Base-by-base conservation (phyloP, 148 eudicot species). In the Diospyros lotus region DNA sequence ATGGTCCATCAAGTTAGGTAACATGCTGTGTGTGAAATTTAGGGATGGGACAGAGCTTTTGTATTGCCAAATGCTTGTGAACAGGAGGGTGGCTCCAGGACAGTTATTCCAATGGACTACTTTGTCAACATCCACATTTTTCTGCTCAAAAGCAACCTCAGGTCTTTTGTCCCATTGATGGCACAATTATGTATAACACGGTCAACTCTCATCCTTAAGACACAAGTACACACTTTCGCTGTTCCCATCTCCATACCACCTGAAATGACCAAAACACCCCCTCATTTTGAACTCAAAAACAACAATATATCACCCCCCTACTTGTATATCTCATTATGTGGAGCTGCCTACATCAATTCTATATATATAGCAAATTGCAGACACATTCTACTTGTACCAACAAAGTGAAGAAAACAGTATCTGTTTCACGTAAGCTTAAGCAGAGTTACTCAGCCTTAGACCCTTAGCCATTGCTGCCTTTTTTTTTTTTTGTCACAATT, bases 231-330 rank as follows among this genome's bases (percentile, higher is more conserved):
- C 38, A 10, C 18, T 18, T 58, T 17, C 41, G 43, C 14, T 11
- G 54, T 18, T 58, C 48, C 9, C 28, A 12, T 13, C 50, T 73
- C 58, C 76, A 54, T 66, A 1, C 6, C 42, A 71, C 51, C 60
- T 55, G 28, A 72, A 78, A 77, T 78, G 44, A 56, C 64, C 15
- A 72, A 56, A 39, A 40, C 72, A 40, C 58, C 50, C 56, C 15
- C 48, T 38, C 38, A 39, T 46, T 61, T 39, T n/a, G 7, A 39
- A 69, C 45, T 40, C 6, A 3, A 66, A 38, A 4, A 54, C 6
- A 17, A 41, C 9, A 7, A 28, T 28, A 28, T 28, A 28, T 28
- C 28, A 28, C 28, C 28, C 28, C 28, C 41, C 51, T 66, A 66
- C 42, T 44, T 9, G 44, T 18, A 11, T 59, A 42, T 8, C 8